These are phyloP conservation scores for Lachnellula suecica DNA, from an alignment of 2,329 filamentous ascomycete species.

Conservation along the genomic window DNA sequence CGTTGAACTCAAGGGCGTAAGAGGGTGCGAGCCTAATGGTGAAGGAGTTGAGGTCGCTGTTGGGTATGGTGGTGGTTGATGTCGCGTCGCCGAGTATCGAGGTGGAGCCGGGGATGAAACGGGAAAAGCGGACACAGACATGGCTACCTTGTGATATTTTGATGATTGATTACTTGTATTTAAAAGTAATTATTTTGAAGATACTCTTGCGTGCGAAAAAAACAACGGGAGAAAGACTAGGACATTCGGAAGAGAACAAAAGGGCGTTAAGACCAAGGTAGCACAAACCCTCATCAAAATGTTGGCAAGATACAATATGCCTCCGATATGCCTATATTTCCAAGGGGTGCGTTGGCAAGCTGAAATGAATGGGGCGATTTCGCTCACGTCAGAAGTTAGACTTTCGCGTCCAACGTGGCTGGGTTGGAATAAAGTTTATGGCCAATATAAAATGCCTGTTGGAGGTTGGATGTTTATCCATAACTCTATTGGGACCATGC, in stretches of 20 bases:
- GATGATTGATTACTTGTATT: neutral
- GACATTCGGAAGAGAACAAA: no score
- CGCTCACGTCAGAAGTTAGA: neutral
- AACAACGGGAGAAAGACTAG: neutral
- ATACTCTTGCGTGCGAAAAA: no score
- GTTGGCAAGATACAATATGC: no score
- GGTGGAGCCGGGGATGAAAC: neutral
- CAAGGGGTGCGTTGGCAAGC: neutral
- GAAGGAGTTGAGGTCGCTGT: neutral
- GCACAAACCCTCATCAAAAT: no score
- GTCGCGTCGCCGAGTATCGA: neutral
- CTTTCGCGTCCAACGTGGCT: neutral
- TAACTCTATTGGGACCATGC: neutral
- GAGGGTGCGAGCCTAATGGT: neutral
- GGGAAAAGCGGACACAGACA: neutral
- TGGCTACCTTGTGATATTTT: neutral
- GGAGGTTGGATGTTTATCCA: neutral
- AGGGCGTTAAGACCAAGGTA: no score
- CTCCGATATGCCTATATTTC: neutral
- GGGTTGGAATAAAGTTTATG: neutral
- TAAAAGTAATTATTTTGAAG: no score
- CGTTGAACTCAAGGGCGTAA: no score
- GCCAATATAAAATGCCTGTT: neutral
- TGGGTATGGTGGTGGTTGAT: slow-evolving; percentile 1
- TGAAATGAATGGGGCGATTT: neutral